Evolutionary conservation across 176 grass and related monocot species (phyloP).

Genomic region (Carex cristatella): DNA sequence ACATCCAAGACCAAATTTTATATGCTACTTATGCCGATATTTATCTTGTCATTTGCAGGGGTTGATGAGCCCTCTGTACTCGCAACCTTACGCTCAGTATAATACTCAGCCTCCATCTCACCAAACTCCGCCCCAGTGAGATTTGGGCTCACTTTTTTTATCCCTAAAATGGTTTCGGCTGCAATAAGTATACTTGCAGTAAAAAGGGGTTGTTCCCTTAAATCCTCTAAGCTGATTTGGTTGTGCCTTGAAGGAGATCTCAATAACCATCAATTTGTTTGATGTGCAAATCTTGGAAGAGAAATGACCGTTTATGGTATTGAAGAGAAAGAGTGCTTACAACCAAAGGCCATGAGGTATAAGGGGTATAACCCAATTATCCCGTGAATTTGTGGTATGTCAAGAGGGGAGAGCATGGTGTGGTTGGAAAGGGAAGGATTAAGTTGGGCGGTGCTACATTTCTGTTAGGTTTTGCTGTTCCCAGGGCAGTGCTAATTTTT

Average conservation of each 20-base stretch:
- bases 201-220: slow-evolving; percentile 52
- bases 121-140: slow-evolving; percentile 74
- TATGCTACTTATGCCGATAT: not conserved
- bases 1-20: not conserved
- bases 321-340: not conserved
- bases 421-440: slow-evolving; percentile 11
- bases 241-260: slow-evolving; percentile 36
- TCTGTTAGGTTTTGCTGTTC: slow-evolving; percentile 18
- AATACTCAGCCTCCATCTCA: slow-evolving; percentile 87
- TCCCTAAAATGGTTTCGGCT: slow-evolving; percentile 54
- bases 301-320: slow-evolving; percentile 7
- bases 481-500: not conserved
- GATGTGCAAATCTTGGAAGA: slow-evolving; percentile 7
- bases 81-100: slow-evolving; percentile 81
- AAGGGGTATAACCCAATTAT: slow-evolving; percentile 25
- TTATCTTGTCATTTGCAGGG: slow-evolving; percentile 40
- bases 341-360: slow-evolving; percentile 25
- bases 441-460: slow-evolving; percentile 10
- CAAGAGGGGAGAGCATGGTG: slow-evolving; percentile 16
- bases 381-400: slow-evolving; percentile 16
- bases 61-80: slow-evolving; percentile 81
- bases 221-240: slow-evolving; percentile 41
- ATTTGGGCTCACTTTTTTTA: slow-evolving; percentile 20
- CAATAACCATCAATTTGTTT: slow-evolving; percentile 21
- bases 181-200: slow-evolving; percentile 40